Evolutionary conservation across 2,329 filamentous ascomycete species (phyloP).

Genomic region (Biscogniauxia mediterranea): DNA sequence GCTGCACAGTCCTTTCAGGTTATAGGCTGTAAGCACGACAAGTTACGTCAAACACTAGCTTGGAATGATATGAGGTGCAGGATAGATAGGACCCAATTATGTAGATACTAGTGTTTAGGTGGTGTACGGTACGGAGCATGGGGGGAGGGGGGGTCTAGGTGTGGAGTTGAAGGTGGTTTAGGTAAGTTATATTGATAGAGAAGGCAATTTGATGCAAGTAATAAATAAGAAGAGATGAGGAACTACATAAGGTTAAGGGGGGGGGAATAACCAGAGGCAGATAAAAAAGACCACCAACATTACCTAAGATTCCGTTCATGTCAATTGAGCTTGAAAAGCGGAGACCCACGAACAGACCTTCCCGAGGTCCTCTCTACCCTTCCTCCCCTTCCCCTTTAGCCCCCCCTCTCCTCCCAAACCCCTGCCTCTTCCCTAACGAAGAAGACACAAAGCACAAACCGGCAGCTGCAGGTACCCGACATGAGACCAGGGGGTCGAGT

Average conservation of each 20-base stretch:
- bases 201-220: too few species aligned
- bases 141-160: neutral
- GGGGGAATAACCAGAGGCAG: too few species aligned
- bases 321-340: neutral
- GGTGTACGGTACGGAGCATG: neutral
- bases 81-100: neutral
- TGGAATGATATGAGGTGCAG: neutral
- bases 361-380: neutral
- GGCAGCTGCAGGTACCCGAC: neutral
- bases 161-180: neutral
- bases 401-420: neutral
- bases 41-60: neutral
- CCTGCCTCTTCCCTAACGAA: neutral
- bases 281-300: too few species aligned
- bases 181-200: neutral
- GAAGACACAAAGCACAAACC: neutral
- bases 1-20: neutral
- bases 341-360: neutral
- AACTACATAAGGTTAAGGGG: too few species aligned
- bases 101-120: neutral
- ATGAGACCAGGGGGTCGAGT: neutral
- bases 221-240: too few species aligned
- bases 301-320: neutral
- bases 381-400: neutral
- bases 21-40: neutral